These are phyloP conservation scores for Juncus inflexus DNA, from an alignment of 176 grass and related monocot species.

Conservation along the genomic window DNA sequence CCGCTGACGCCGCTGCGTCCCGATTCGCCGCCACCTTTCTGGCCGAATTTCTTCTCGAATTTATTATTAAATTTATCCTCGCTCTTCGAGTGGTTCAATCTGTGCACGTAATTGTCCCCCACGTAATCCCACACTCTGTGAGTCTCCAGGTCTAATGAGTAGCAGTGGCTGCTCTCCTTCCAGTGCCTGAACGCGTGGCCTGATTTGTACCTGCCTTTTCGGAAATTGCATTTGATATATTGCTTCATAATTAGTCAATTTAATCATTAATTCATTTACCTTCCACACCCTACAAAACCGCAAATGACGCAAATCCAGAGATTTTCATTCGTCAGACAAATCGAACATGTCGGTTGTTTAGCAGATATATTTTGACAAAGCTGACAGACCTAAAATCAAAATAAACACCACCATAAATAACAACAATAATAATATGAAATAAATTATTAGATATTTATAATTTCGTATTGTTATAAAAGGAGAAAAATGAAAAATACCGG, in stretches of 20 bases:
- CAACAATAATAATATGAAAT: background rate
- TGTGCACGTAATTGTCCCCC: conserved; percentile 87
- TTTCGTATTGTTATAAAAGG: conserved; percentile 11
- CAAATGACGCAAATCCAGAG: conserved; percentile 98
- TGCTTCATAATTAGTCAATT: background rate
- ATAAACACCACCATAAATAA: conserved; percentile 4
- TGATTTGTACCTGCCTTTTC: conserved; percentile 87
- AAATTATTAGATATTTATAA: no score
- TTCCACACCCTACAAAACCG: conserved; percentile 98
- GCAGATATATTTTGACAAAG: conserved; percentile 75
- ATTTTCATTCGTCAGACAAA: conserved; percentile 78
- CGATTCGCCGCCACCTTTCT: conserved; percentile 56
- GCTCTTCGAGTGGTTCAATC: conserved; percentile 88
- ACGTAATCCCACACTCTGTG: conserved; percentile 96
- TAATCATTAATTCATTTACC: conserved; percentile 39
- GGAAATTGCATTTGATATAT: no score
- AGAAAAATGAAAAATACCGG: conserved; percentile 41
- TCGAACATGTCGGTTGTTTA: conserved; percentile 88
- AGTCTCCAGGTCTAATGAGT: conserved; percentile 88
- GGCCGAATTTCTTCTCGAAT: no score
- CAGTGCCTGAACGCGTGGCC: conserved; percentile 90
- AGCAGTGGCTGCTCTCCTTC: conserved; percentile 92
- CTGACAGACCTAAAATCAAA: conserved; percentile 73
- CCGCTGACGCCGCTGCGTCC: conserved; percentile 48
- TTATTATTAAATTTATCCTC: conserved; percentile 54